Conservation (phyloP, 2,329 filamentous ascomycete species). For the Cercospora citrullina region DNA sequence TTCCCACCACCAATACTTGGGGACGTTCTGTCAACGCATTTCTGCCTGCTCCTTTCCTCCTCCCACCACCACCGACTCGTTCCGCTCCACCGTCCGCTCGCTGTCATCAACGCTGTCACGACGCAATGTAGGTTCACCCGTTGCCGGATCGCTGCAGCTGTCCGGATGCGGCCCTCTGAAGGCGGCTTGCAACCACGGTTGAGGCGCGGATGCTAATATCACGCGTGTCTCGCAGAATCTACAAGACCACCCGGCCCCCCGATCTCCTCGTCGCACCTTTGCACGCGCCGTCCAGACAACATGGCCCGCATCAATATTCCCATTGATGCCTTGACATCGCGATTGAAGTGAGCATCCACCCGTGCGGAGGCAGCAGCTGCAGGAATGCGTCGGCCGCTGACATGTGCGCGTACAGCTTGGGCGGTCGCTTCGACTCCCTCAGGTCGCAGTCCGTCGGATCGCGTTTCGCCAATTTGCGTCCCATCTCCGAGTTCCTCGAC, state of each 20-base stretch:
- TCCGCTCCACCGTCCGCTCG: background rate
- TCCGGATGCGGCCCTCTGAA: background rate
- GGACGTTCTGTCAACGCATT: background rate
- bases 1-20: background rate
- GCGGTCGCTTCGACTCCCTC: constrained; percentile 80
- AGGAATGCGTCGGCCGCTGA: constrained; percentile 14
- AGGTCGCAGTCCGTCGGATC: constrained; percentile 74
- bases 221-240: constrained; percentile 9
- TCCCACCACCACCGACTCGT: background rate
- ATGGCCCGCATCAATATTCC: constrained; percentile 79
- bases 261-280: background rate
- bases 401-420: constrained; percentile 47
- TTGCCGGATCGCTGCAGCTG: constrained; percentile 9
- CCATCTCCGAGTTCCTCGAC: constrained; percentile 91
- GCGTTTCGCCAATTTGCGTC: constrained; percentile 89
- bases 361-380: background rate
- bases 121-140: constrained; percentile 2
- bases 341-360: constrained; percentile 61
- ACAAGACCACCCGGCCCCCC: background rate
- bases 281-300: constrained; percentile 16
- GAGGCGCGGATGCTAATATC: constrained; percentile 8
- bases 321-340: constrained; percentile 84
- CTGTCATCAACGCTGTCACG: background rate
- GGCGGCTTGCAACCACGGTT: constrained; percentile 5
- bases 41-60: background rate